Evolutionary conservation across 495 filamentous ascomycete species (phyloP).

Genomic region (Thozetella sp.): DNA sequence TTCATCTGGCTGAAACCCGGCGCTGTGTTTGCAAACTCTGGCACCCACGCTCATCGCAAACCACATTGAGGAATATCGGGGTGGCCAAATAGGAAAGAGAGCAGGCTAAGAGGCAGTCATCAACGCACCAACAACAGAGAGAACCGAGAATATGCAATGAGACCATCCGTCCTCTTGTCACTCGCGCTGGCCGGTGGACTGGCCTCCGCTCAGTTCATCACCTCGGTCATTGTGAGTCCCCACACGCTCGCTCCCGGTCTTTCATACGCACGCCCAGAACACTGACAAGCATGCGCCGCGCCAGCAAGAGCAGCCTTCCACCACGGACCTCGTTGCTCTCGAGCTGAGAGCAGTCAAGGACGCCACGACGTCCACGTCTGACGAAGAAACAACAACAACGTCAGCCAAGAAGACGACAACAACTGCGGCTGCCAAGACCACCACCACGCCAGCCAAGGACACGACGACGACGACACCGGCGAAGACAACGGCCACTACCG

Average conservation of each 20-base stretch:
- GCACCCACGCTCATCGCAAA: too few species aligned
- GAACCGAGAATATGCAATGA: conserved; percentile 10
- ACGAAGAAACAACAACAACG: neutral
- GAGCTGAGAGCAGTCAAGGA: neutral
- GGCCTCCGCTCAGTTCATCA: conserved; percentile 8
- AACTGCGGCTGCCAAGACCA: neutral
- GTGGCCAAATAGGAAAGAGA: too few species aligned
- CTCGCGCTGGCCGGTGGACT: conserved; percentile 8
- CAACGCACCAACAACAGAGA: too few species aligned
- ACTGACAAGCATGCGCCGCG: neutral
- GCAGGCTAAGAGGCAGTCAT: too few species aligned
- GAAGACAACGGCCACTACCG: neutral
- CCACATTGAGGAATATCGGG: too few species aligned
- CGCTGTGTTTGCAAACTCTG: too few species aligned
- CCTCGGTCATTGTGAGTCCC: conserved; percentile 4
- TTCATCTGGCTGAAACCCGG: too few species aligned
- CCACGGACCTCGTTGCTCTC: neutral
- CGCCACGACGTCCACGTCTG: neutral
- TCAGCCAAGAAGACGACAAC: neutral
- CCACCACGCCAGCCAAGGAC: neutral
- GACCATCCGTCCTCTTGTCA: conserved; percentile 9
- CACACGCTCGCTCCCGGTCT: neutral
- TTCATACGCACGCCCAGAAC: neutral
- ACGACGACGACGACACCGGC: neutral
- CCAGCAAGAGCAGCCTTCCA: conserved; percentile 3